Evolutionary conservation across 1,284 basidiomycete genomes (phyloP), one percentile per base, ranked within the genome.

Genomic region (Sparassis latifolia): DNA sequence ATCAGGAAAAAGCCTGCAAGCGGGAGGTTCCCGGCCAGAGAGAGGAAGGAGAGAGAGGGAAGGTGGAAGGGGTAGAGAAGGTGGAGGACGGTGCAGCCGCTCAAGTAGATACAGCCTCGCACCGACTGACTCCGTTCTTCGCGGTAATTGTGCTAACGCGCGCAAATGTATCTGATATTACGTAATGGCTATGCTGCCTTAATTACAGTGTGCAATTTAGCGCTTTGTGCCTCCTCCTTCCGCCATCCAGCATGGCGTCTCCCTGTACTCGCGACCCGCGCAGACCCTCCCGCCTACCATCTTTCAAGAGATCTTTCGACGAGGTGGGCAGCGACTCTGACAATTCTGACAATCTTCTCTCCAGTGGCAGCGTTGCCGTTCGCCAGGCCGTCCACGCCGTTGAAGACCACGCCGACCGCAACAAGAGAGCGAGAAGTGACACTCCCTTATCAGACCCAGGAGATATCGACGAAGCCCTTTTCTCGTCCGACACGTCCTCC

Each of bases 301-400:
- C 50, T 33, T 48, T 48, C 43, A 52, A 52, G 33, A 41, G 50
- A 9, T 44, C 50, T 6, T 52, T 48, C 20, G 50, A 52, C 32
- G 46, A 47, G 10, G 42, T 52, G 6, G 47, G 42, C 4, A 30
- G 33, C 29, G 50, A 52, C 37, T 10, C 33, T n/a, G 20, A 12
- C 46, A 44, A 12, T 28, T n/a, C 42, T 7, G 42, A 4, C 32
- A 35, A 30, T 20, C 31, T 12, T 4, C 10, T n/a, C 2, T 30
- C 31, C 27, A 28, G 33, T 6, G 46, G 47, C 2, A 45, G 38
- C 46, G 12, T 10, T 20, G 31, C 38, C 29, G 41, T 31, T 20
- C 27, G 30, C 47, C 33, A 42, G 43, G 9, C 12, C 27, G 40
- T 29, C 9, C 10, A 20, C 6, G 12, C 12, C 10, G 28, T 27